Evolutionary conservation across 169 alveolate genomes (phyloP).

Genomic region (Perkinsus olseni): DNA sequence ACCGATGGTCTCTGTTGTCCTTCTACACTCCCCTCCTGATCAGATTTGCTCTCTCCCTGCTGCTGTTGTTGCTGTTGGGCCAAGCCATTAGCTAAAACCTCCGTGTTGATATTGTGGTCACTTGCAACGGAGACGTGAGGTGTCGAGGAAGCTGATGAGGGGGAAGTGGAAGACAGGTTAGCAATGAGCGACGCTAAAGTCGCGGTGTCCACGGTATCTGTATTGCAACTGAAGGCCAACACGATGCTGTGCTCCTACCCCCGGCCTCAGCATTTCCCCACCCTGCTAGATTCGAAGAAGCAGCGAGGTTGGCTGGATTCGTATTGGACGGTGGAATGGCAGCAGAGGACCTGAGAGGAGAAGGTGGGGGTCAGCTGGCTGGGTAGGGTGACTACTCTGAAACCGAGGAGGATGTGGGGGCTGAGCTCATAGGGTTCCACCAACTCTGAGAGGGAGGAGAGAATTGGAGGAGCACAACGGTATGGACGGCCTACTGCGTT

Average conservation of each 20-base stretch:
- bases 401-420: background rate
- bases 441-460: background rate
- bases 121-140: background rate
- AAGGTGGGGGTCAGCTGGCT: background rate
- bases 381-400: background rate
- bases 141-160: background rate
- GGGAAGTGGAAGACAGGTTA: background rate
- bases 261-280: background rate
- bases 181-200: background rate
- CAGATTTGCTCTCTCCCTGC: no score
- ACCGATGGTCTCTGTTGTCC: no score
- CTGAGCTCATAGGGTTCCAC: background rate
- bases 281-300: background rate
- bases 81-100: no score
- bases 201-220: background rate
- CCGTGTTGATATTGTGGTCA: no score
- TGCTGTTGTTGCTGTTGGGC: no score
- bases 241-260: background rate
- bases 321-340: background rate
- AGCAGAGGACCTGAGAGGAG: background rate
- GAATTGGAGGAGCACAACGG: background rate
- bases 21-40: no score
- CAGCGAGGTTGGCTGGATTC: background rate
- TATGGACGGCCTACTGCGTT: background rate
- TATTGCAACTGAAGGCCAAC: background rate